Base-by-base conservation (phyloP, 495 filamentous ascomycete species). In the Penicillium pancosmium region DNA sequence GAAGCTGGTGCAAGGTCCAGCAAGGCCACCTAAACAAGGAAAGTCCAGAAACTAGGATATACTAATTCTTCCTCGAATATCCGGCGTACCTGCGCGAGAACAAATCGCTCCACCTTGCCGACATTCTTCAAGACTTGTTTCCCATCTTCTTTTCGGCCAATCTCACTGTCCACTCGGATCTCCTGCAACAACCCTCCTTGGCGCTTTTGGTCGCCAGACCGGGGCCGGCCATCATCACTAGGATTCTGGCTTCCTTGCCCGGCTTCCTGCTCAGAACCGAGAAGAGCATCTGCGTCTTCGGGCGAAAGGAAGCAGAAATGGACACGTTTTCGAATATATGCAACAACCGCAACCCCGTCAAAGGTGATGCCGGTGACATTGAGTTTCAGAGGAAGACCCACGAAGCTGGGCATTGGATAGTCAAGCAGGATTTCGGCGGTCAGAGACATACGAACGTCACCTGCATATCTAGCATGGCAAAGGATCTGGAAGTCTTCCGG, bases 41-140 rank as follows among this genome's bases (percentile, higher is more conserved):
- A 97, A 2, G 93, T 98, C 92, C 93, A 97, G 74, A 91, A 98
- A 71, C 92, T 97, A 40, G 94, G 94, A 76, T 93, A 98, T 21
- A 98, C 93, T 70, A 98, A 90, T 72, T 98, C 94, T 68, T 97
- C 94, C 74, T 98, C 94, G 67, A 98, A 98, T 57, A 98, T 97
- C 56, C 92, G 84, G 57, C 93, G 86, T 35, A 98, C 94, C 71
- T 98, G 95, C 69, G 97, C 93, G 21, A 98, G 82, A 48, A 98
- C 91, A 69, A 98, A 98, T 60, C 91, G 88, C 77, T 98, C 94
- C 38, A 98, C 94, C 77, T 98, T 98, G 16, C 95, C 93, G 38
- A 98, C 92, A 73, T 98, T 98, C 79, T 97, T 98, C 27, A 98
- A 75, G 34, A 92, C 92, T 73, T 96, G 92, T 74, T 93, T 96